Evolutionary conservation across 2,329 filamentous ascomycete genomes (phyloP).

Genomic region (Ceratocystiopsis sp.): DNA sequence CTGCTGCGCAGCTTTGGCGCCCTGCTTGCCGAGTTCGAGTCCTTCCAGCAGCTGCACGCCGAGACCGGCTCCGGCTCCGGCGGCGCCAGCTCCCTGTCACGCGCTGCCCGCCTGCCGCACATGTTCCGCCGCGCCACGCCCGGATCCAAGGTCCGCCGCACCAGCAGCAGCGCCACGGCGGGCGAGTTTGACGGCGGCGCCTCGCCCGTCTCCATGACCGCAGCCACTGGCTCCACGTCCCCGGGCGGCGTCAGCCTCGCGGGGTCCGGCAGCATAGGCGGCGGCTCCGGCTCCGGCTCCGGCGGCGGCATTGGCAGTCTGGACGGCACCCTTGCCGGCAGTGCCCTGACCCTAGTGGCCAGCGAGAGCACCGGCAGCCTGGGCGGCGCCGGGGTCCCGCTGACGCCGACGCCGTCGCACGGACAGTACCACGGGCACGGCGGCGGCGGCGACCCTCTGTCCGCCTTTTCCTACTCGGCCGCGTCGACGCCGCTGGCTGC

Average conservation of each 20-base stretch:
- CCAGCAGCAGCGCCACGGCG: conserved; percentile 31
- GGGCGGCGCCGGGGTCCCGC: conserved; percentile 8
- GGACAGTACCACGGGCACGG: conserved; percentile 10
- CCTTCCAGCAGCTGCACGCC: conserved; percentile 75
- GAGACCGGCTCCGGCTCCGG: conserved; percentile 45
- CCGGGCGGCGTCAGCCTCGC: conserved; percentile 3
- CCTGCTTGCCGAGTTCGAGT: conserved; percentile 79
- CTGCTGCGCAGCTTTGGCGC: conserved; percentile 77
- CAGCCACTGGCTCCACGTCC: background rate
- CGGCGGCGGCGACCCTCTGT: conserved; percentile 11
- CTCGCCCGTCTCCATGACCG: background rate
- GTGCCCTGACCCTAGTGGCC: conserved; percentile 6
- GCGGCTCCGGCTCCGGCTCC: conserved; percentile 28
- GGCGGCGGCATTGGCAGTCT: conserved; percentile 14
- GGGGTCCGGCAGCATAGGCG: conserved; percentile 12
- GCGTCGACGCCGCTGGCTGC: conserved; percentile 5
- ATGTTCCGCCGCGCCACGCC: conserved; percentile 58
- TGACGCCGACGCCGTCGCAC: too few species aligned
- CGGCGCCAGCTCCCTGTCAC: conserved; percentile 50
- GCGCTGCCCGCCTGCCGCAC: conserved; percentile 57
- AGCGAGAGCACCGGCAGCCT: conserved; percentile 9
- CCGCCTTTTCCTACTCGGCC: background rate
- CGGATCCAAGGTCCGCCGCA: conserved; percentile 38
- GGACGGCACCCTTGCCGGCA: conserved; percentile 3
- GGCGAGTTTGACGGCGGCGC: conserved; percentile 12